Base-by-base conservation (phyloP, 2,329 filamentous ascomycete species). In the Calonectria pseudoturangicola region DNA sequence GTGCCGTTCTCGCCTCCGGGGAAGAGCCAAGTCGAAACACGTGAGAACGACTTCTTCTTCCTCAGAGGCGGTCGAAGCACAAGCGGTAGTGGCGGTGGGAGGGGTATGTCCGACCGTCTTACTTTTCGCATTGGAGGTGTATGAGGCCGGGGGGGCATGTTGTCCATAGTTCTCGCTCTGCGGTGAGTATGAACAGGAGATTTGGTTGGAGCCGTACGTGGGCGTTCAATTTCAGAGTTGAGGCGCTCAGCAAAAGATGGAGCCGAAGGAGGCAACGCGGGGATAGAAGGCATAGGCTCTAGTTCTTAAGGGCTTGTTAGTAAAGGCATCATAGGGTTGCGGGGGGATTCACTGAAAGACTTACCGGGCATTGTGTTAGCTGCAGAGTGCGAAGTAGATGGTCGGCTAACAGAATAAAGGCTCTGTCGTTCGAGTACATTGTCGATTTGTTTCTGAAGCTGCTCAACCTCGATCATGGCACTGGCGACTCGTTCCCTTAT, bases 41-140 rank as follows among this genome's bases (percentile, higher is more conserved):
- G 86, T 12, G 90, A 91, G 79, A 93, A 92, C 0, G 91, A 92
- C 79, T 92, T 93, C 86, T 92, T 93, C 85, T 92, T 92, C 71
- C 91, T 86, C 73, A 92, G 80, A 2, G 90, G 89, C 9, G 90
- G 90, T n/a, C 89, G 88, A 69, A 91, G 85, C 18, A 91, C 87
- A 28, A 92, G 85, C 0, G 90, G 90, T 5, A 92, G 83, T 2
- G 91, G 90, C 1, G 90, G 90, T 3, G 89, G 88, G 1, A 89
- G 85, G 1, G 85, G 83, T 8, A 83, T 81, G 6, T 85, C 83
- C 27, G 85, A 80, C 30, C 75, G 73, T 67, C 63, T 72, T 74
- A 66, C 76, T 75, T 60, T 68, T 39, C 73, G 77, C 63, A 78
- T 77, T 33, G 78, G 79, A 18, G 75, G 70, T 7, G 71, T 76